phyloP scores from a whole-genome alignment of 2,329 filamentous ascomycete species.

The Penicillium sp. region DNA sequence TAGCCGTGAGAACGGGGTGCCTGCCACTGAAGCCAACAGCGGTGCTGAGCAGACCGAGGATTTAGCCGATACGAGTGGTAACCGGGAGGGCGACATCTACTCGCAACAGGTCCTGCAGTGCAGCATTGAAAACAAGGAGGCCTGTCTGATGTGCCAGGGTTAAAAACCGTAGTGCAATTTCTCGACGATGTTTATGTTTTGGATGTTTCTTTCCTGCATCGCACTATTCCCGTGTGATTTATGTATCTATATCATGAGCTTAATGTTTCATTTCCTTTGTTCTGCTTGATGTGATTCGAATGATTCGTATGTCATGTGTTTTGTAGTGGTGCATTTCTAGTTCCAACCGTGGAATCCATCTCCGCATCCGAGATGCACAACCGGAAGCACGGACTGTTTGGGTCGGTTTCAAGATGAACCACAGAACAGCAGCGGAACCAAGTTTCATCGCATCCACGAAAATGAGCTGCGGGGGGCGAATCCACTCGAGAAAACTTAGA shows the following conservation, averaged over 20 bases:
- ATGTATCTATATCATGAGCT: slow-evolving; percentile 32
- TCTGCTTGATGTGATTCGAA: slow-evolving; percentile 8
- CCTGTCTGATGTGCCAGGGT: slow-evolving; percentile 96
- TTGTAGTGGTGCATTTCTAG: too few relatives aligned
- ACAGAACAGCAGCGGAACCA: too few relatives aligned
- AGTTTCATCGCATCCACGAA: too few relatives aligned
- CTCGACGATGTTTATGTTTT: slow-evolving; percentile 16
- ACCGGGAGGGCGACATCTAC: slow-evolving; percentile 87
- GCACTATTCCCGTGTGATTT: slow-evolving; percentile 14
- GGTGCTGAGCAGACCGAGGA: slow-evolving; percentile 57
- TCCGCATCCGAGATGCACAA: too few relatives aligned
- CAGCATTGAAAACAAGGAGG: slow-evolving; percentile 95
- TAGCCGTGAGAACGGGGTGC: slow-evolving; percentile 17
- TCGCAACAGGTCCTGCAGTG: slow-evolving; percentile 86
- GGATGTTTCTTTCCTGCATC: slow-evolving; percentile 3
- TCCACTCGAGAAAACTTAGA: too few relatives aligned
- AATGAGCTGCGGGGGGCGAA: too few relatives aligned
- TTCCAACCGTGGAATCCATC: too few relatives aligned
- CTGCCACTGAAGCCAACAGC: slow-evolving; percentile 57
- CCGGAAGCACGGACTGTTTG: too few relatives aligned
- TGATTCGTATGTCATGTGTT: not conserved
- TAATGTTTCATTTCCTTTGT: slow-evolving; percentile 26
- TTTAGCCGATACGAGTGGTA: slow-evolving; percentile 61
- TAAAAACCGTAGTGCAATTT: slow-evolving; percentile 40
- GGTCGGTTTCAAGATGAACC: too few relatives aligned